Evolutionary conservation across 768 basidiomycete species (phyloP), one percentile per base, ranked within the genome.

Genomic region (Collybia sordida): DNA sequence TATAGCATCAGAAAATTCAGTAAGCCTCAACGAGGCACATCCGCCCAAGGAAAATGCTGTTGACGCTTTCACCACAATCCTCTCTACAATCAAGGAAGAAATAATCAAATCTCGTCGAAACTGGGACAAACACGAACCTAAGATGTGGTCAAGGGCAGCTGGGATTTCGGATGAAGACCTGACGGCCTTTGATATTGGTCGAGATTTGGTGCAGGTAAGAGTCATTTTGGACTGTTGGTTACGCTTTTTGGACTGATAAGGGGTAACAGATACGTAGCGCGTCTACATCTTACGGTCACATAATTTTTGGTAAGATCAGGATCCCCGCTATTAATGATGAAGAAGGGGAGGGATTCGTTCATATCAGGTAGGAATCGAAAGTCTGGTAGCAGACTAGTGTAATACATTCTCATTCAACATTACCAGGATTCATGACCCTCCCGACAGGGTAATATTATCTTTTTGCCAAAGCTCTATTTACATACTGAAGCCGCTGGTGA

Each of bases 301-400:
- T 90, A 49, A 79, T 92, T 52, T 64, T 92, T 9, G 88, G 90
- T 22, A 90, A 91, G 74, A 79, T 90, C 63, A 79, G 78, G 57
- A 74, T 90, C 39, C 85, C 86, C 6, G 85, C 79, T 18, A 69
- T 89, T 46, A 71, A 79, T 6, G 87, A 88, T 59, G 71, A 64
- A 24, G 69, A 80, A 58, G 86, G 88, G 23, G 72, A 74, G 57
- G 88, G 88, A 9, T 88, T 77, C 59, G 58, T 90, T 46, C 87
- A 90, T 55, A 79, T 90, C 61, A 79, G 86, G 87, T 88, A 57
- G 57, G 74, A 31, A 14, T 14, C 31, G 14, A 31, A 27, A 4
- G 44, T 35, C 39, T 27, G 53, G 42, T 42, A 49, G 34, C 47
- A 49, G 53, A 37, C 23, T 24, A 54, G 22, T 36, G n/a, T 11